Conservation (phyloP, 371 early-diverging fungal species). For the Mucor velutinosus region DNA sequence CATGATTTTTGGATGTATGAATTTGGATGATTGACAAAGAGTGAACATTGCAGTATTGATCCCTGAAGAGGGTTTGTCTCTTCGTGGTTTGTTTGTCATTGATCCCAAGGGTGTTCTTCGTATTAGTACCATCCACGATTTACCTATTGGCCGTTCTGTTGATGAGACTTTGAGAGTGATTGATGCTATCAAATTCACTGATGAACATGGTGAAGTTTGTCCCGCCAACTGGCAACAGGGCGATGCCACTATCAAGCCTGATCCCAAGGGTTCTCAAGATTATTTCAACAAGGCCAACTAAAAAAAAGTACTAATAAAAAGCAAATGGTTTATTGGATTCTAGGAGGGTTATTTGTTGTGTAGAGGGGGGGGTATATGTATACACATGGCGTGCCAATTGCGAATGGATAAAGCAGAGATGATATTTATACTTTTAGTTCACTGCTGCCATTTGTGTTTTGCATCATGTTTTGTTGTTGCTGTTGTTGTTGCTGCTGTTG, state of each 20-base stretch:
- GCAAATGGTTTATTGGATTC: neutral
- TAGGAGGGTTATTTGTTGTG: too few relatives aligned
- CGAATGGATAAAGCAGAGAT: neutral
- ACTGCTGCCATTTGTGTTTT: neutral
- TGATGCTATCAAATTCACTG: slow-evolving; percentile 94
- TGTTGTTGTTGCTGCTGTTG: neutral
- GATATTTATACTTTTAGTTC: neutral
- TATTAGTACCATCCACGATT: slow-evolving; percentile 60
- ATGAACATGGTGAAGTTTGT: slow-evolving; percentile 78
- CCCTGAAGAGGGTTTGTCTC: slow-evolving; percentile 62
- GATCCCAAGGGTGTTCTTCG: slow-evolving; percentile 88
- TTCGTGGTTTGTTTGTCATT: slow-evolving; percentile 91
- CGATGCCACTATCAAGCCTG: slow-evolving; percentile 69
- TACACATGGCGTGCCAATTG: neutral
- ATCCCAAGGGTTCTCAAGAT: slow-evolving; percentile 74
- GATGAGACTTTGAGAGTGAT: slow-evolving; percentile 95
- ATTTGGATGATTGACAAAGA: slow-evolving; percentile 17
- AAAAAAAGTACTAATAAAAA: neutral
- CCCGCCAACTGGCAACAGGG: slow-evolving; percentile 88
- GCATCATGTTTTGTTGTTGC: neutral
- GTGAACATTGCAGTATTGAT: slow-evolving; percentile 55
- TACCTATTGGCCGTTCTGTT: slow-evolving; percentile 94
- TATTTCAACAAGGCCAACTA: slow-evolving; percentile 59
- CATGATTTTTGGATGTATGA: neutral
- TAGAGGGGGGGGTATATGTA: too few relatives aligned